Evolutionary conservation across 352 stramenopile species (phyloP).

Genomic region (Phytophthora cryptogea): DNA sequence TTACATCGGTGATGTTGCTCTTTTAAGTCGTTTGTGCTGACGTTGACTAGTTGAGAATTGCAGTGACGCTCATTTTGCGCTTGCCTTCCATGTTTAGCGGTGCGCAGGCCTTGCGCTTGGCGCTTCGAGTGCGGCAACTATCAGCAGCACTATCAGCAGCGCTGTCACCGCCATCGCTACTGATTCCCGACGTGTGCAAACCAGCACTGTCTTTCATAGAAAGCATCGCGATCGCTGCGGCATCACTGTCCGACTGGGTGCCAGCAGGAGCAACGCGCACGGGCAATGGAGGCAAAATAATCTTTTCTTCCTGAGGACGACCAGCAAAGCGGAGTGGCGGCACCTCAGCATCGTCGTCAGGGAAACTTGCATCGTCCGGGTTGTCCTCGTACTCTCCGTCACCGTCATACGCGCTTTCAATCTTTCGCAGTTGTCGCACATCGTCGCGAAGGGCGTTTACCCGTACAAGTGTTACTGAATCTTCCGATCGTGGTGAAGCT

Average conservation of each 20-base stretch:
- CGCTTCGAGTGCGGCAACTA: constrained; percentile 31
- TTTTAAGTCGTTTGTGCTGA: constrained; percentile 4
- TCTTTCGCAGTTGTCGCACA: constrained; percentile 68
- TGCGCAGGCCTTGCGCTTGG: constrained; percentile 76
- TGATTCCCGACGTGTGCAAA: constrained; percentile 35
- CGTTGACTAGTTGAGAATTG: constrained; percentile 79
- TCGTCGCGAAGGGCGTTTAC: constrained; percentile 80
- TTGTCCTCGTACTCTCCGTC: constrained; percentile 74
- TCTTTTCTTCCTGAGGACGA: constrained; percentile 32
- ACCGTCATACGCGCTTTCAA: constrained; percentile 70
- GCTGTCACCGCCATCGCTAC: constrained; percentile 49
- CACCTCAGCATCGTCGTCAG: constrained; percentile 35
- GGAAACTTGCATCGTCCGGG: constrained; percentile 48
- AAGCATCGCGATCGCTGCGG: constrained; percentile 76
- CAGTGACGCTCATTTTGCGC: constrained; percentile 89
- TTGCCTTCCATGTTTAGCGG: constrained; percentile 64
- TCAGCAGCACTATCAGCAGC: constrained; percentile 36
- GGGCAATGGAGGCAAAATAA: constrained; percentile 24
- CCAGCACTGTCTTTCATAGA: constrained; percentile 72
- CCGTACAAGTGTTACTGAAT: constrained; percentile 68
- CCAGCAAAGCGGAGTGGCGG: constrained; percentile 31
- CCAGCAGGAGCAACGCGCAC: constrained; percentile 25
- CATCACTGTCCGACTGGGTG: constrained; percentile 78
- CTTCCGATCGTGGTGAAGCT: constrained; percentile 50
- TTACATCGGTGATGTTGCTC: constrained; percentile 9